These are phyloP conservation scores for Boletus rubroflammeus DNA, from an alignment of 768 basidiomycete species.

Conservation along the genomic window DNA sequence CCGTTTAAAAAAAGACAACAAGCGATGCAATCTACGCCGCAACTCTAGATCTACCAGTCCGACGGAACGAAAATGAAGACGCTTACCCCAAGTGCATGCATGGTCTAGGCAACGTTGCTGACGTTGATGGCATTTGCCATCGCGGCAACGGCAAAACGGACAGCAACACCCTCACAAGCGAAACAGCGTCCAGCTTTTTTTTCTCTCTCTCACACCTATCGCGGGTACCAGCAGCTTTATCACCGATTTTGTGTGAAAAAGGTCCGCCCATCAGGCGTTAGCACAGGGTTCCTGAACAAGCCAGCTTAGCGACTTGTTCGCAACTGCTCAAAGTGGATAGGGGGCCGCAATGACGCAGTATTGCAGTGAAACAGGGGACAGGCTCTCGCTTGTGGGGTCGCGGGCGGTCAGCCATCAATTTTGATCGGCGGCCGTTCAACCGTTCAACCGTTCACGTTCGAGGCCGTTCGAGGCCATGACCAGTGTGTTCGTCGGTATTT, in stretches of 20 bases:
- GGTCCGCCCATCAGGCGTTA: background rate
- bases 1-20: background rate
- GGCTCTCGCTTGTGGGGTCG: background rate
- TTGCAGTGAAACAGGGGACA: background rate
- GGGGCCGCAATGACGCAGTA: background rate
- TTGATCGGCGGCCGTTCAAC: background rate
- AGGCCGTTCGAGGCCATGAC: background rate
- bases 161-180: background rate
- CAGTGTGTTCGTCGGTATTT: background rate
- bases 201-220: background rate
- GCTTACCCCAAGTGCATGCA: background rate
- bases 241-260: background rate
- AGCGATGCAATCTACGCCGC: background rate
- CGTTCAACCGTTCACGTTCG: background rate
- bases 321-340: background rate
- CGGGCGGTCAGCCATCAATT: background rate
- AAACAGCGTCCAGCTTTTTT: background rate
- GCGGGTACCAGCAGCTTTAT: background rate
- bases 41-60: background rate
- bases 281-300: background rate
- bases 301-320: background rate
- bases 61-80: background rate
- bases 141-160: background rate
- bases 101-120: background rate
- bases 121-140: no score